Evolutionary conservation across 2,329 filamentous ascomycete species (phyloP), one percentile per base, ranked within the genome.

Genomic region (Exophiala mesophila): DNA sequence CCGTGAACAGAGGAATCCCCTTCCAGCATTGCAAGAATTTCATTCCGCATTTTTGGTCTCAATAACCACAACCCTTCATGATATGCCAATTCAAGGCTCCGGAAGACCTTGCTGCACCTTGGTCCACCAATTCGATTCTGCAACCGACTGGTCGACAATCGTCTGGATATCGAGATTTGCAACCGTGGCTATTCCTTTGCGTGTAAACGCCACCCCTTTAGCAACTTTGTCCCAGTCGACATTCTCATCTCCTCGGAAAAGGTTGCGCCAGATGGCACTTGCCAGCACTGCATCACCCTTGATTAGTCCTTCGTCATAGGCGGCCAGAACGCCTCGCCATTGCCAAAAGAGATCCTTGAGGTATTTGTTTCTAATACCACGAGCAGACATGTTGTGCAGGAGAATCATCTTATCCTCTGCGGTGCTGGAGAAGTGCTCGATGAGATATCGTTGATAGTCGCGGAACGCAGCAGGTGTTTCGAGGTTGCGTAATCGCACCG

Each of bases 321-420:
- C 86, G 5, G 88, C 75, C 16, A 94, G 72, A 41, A 89, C 71
- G 20, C 89, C 92, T 42, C 92, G 82, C 87, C 90, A 98, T 67
- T 95, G 88, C 46, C 88, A 73, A 57, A 92, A 97, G 45, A 96
- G 75, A 63, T 97, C 90, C 65, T 96, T 95, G 36, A 82, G 65
- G 52, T 80, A 78, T 51, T 73, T 73, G 54, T 79, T 78, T 36
- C 79, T 70, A 15, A 80, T 68, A 0, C 68, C 65, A 7, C 72
- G 66, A 30, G 74, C 69, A 4, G 67, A 63, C 52, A 82, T 69
- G 17, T 66, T 66, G 54, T 71, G 68, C 12, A 68, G 55, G 5
- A 63, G 53, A 32, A 66, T 63, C 60, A 82, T 82, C 72, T 95
- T 90, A 61, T 82, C 78, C 49, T 85, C 72, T 49, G 85, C 84